Base-by-base conservation (phyloP, 2,329 filamentous ascomycete species). In the Diaporthe ampelina region DNA sequence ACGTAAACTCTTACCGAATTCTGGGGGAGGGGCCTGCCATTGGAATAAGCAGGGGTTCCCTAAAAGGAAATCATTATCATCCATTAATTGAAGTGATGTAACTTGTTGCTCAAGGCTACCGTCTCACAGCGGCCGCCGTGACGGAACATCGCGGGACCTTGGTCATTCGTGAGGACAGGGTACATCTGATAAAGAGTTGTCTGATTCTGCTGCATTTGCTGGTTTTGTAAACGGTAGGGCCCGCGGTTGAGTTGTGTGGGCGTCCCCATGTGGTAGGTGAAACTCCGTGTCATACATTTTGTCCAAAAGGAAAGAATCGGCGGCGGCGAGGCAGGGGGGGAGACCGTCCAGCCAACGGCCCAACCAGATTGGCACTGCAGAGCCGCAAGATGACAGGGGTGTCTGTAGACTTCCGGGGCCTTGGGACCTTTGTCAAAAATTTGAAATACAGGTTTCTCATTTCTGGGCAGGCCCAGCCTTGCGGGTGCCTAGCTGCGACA, bases 401-500 rank as follows among this genome's bases (percentile, higher is more conserved):
- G 37, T 52, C 63, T 37, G 21, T n/a, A 13, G 45, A 11, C 43
- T 52, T 52, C 63, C 29, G 37, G 63, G 37, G 37, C 9, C 21
- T 52, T 37, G 63, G 45, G 26, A 67, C 13, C 21, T 40, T 19
- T 52, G 40, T 15, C 4, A 52, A 52, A 67, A 52, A 45, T 52
- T 67, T 52, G 26, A 37, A 67, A 67, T 68, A 19, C 48, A 52
- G 61, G 61, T 67, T 67, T 67, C 29, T 19, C 9, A 52, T 52
- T 52, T 43, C 48, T 52, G 63, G 63, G 48, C 48, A 24, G 63
- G 32, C 63, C 63, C 63, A 68, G 63, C 63, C 63, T 68, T 50
- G 63, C 26, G 63, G 63, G 17, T 68, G 63, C 63, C 63, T 68
- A 29, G 45, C 29, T 67, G 26, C 24, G 7, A 24, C 29, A 40